phyloP scores from a whole-genome alignment of 495 filamentous ascomycete species.

The Aspergillus haitiensis region DNA sequence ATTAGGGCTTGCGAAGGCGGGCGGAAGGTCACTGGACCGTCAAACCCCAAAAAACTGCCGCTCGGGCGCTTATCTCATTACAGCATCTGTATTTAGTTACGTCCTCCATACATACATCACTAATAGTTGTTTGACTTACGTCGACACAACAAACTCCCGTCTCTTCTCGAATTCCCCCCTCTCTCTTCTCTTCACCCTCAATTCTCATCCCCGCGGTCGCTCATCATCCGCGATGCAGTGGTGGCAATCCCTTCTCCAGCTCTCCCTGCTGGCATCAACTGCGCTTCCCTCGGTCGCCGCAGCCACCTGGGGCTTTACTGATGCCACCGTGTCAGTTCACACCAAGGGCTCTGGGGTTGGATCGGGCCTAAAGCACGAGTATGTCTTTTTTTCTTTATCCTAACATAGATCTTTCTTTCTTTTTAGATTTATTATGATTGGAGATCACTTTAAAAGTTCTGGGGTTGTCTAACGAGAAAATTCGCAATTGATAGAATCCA shows the following conservation, averaged over 20 bases:
- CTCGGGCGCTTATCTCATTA: constrained; percentile 27
- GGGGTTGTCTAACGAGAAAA: too few species aligned
- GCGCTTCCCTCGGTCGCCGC: constrained; percentile 55
- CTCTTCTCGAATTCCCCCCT: background rate
- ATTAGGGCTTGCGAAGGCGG: constrained; percentile 38
- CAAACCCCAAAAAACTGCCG: constrained; percentile 29
- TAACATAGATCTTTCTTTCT: constrained; percentile 3
- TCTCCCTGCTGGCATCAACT: constrained; percentile 42
- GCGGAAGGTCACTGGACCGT: constrained; percentile 34
- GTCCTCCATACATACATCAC: too few species aligned
- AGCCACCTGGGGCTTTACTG: constrained; percentile 80
- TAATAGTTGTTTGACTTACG: background rate
- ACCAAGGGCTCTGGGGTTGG: constrained; percentile 67
- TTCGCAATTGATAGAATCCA: constrained; percentile 54
- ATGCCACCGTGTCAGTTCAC: constrained; percentile 77
- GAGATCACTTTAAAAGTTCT: too few species aligned
- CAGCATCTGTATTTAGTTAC: constrained; percentile 10
- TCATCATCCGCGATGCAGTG: constrained; percentile 39
- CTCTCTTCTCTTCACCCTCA: background rate
- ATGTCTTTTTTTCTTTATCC: constrained; percentile 25
- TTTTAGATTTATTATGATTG: constrained; percentile 3
- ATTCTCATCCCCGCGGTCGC: background rate
- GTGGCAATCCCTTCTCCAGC: constrained; percentile 41
- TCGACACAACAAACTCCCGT: background rate
- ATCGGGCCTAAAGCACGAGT: constrained; percentile 72